Evolutionary conservation across 2,329 filamentous ascomycete genomes (phyloP), one percentile per base, ranked within the genome.

Genomic region (Lecanicillium sp.): DNA sequence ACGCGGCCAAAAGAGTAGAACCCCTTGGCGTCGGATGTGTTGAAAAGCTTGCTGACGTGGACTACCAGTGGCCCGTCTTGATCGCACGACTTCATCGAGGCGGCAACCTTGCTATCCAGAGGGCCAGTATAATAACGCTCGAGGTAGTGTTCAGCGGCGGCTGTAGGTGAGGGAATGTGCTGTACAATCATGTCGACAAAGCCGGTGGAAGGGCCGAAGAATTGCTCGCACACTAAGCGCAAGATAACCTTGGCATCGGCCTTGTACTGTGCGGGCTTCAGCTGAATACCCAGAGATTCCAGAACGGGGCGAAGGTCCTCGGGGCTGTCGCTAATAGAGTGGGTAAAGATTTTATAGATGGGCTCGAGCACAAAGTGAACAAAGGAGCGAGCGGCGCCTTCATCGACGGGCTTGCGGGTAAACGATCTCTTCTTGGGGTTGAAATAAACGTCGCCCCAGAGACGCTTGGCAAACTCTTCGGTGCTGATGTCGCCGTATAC

Each of bases 401-500:
- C 81, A 53, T 97, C 90, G 17, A 85, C 65, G 0, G 81, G 77
- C 58, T 94, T 97, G 46, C 92, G 77, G 37, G 87, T 94, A 53
- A 98, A 98, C 41, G 85, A 90, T 45, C 90, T 81, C 62, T 87
- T 94, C 51, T 71, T 73, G 0, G 90, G 87, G 56, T 97, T 97
- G 70, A 84, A 98, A 64, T 92, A 98, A 41, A 98, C 83, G 56
- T 98, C 90, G 17, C 92, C 92, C 92, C 92, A 98, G 47, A 98
- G 68, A 37, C 92, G 75, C 53, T 74, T 75, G 14, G 86, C 82
- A 58, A 98, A 94, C 51, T 95, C 89, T 2, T 79, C 74, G 1
- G 81, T 71, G 57, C 94, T 87, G 51, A 97, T 74, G 37, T 83
- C 82, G 5, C 84, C 79, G 58, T 90, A 95, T 36, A 77, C 87